Evolutionary conservation across 2,329 filamentous ascomycete species (phyloP).

Genomic region (Phialophora macrospora): DNA sequence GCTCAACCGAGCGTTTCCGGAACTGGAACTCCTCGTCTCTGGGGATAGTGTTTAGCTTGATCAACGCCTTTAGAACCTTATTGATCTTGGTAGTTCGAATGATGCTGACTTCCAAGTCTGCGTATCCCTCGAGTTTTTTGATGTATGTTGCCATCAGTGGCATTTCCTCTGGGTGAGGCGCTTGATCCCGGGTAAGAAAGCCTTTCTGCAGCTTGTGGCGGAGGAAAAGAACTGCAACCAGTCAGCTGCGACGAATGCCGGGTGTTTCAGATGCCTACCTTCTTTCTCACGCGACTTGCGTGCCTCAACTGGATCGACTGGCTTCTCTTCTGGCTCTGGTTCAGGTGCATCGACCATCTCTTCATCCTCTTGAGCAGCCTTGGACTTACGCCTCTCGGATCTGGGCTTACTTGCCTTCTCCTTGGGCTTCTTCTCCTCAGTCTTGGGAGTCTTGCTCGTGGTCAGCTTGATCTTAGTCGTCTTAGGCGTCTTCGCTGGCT

Average conservation of each 20-base stretch:
- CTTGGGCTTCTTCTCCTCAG: constrained; percentile 60
- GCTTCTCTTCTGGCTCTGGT: constrained; percentile 56
- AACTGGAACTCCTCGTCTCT: constrained; percentile 88
- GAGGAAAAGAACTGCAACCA: constrained; percentile 74
- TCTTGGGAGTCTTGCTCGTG: constrained; percentile 63
- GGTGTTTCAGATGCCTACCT: constrained; percentile 59
- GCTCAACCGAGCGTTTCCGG: constrained; percentile 76
- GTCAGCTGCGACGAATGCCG: constrained; percentile 32
- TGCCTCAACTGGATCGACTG: constrained; percentile 60
- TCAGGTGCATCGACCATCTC: constrained; percentile 60
- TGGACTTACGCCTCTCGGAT: constrained; percentile 63
- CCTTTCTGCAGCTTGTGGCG: constrained; percentile 95
- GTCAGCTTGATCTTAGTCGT: constrained; percentile 59
- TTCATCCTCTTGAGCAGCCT: constrained; percentile 60
- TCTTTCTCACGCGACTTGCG: constrained; percentile 62
- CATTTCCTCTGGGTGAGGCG: constrained; percentile 76
- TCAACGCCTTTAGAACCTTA: constrained; percentile 93
- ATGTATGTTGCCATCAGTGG: constrained; percentile 51
- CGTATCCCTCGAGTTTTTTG: constrained; percentile 76
- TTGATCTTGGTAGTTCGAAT: constrained; percentile 95
- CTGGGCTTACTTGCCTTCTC: constrained; percentile 60
- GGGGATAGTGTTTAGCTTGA: constrained; percentile 84
- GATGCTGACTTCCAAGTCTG: constrained; percentile 82
- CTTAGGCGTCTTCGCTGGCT: constrained; percentile 71
- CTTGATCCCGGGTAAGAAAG: constrained; percentile 80